phyloP scores from a whole-genome alignment of 441 rosid genomes.

The Populus trichocarpa region DNA sequence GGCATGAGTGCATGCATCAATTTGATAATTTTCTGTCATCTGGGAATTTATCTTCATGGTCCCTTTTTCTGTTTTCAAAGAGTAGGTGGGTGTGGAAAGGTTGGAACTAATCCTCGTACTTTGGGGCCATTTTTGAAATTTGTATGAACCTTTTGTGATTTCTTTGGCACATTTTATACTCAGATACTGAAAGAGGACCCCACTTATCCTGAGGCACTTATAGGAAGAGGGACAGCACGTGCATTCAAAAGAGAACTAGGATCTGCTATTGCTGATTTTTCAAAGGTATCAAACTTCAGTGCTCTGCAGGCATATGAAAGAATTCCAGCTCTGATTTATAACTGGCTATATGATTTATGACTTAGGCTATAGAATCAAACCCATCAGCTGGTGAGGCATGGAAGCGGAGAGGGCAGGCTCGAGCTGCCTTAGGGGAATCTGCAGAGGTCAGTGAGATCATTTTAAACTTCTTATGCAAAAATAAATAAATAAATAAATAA shows the following conservation, averaged over 20 bases:
- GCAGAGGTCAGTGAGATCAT: constrained; percentile 51
- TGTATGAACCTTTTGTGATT: constrained; percentile 4
- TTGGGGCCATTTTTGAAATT: constrained; percentile 6
- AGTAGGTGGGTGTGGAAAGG: constrained; percentile 11
- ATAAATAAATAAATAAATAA: too few species aligned
- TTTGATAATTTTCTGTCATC: constrained; percentile 10
- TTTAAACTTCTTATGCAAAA: constrained; percentile 12
- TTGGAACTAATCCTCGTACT: constrained; percentile 14
- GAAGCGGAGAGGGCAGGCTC: constrained; percentile 99
- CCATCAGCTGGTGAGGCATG: constrained; percentile 99
- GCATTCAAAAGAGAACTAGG: constrained; percentile 93
- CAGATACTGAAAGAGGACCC: constrained; percentile 94
- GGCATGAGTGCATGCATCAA: constrained; percentile 5
- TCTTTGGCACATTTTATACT: constrained; percentile 11
- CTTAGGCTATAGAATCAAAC: constrained; percentile 84
- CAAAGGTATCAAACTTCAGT: constrained; percentile 54
- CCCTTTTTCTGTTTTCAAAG: constrained; percentile 13
- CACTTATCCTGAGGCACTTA: constrained; percentile 87
- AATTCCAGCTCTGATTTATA: constrained; percentile 15
- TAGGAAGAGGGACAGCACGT: constrained; percentile 98
- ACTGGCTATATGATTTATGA: constrained; percentile 17
- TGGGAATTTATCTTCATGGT: neutral
- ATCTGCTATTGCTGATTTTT: constrained; percentile 85
- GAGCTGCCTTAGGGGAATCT: constrained; percentile 95
- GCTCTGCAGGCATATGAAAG: neutral